Evolutionary conservation across 2,329 filamentous ascomycete genomes (phyloP), one percentile per base, ranked within the genome.

Genomic region (Cladophialophora yegresii): DNA sequence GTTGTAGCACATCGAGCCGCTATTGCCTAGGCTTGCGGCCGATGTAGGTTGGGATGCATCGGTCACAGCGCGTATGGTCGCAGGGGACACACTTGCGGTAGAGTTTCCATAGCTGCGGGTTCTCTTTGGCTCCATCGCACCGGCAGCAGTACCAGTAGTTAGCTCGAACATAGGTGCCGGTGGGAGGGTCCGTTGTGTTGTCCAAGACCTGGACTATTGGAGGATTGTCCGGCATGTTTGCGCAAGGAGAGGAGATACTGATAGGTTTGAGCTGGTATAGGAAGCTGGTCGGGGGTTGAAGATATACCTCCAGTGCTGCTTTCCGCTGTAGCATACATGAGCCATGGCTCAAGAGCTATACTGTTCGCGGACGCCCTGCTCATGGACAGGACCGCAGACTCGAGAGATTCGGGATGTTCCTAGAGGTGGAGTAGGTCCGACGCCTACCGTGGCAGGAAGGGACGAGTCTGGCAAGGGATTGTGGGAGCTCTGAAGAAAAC

Each of bases 391-490:
- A n/a, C 36, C 16, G 1, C 36, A n/a, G 36, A 8, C 36, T 43
- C n/a, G 13, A n/a, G 16, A 5, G 16, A 43, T n/a, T 43, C 7
- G 36, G 36, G 16, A 43, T 6, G 36, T 43, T 16, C 7, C 1
- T n/a, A 20, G 22, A 50, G 23, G 47, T 50, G 47, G 47, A 50
- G 47, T 50, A 22, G 47, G 23, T 22, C 47, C 7, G 23, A 12
- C 9, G 23, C 47, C 20, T 50, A 26, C 23, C 47, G 47, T 50
- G 47, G 47, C 47, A 50, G 47, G 47, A 22, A 50, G 47, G 47
- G 47, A 50, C 47, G 47, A 50, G 47, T 22, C 47, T 28, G 22
- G 36, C 36, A 43, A 43, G 16, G 36, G 36, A 43, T 16, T 43
- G 13, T 50, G 6, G 47, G 9, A 12, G 20, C 20, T 23, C 47